phyloP scores from a whole-genome alignment of 495 filamentous ascomycete genomes.

The Aspergillus affinis region DNA sequence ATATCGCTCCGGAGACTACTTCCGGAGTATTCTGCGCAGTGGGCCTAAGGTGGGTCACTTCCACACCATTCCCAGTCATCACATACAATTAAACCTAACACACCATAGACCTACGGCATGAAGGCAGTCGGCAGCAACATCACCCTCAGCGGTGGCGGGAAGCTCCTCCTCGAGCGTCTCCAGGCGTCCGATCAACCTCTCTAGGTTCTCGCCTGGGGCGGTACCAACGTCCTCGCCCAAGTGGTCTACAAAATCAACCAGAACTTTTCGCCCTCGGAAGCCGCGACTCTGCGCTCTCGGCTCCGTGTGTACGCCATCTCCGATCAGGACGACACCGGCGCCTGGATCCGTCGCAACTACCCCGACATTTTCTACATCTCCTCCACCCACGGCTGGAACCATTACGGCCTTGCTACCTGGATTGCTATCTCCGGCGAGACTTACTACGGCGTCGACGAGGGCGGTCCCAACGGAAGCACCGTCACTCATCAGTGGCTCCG shows the following conservation, averaged over 20 bases:
- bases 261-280: slow-evolving; percentile 21
- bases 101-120: slow-evolving; percentile 25
- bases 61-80: background rate
- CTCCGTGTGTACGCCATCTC: slow-evolving; percentile 47
- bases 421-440: slow-evolving; percentile 42
- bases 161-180: slow-evolving; percentile 32
- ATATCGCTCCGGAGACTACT: slow-evolving; percentile 34
- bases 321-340: slow-evolving; percentile 46
- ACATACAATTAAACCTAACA: background rate
- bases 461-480: slow-evolving; percentile 36
- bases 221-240: slow-evolving; percentile 45
- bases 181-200: slow-evolving; percentile 26
- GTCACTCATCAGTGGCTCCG: slow-evolving; percentile 39
- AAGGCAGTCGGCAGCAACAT: slow-evolving; percentile 14
- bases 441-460: slow-evolving; percentile 38
- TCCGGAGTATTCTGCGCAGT: slow-evolving; percentile 29
- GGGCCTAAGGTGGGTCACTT: slow-evolving; percentile 22
- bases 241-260: slow-evolving; percentile 32
- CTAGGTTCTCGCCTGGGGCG: slow-evolving; percentile 46
- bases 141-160: slow-evolving; percentile 27
- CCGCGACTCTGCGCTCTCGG: slow-evolving; percentile 25
- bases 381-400: slow-evolving; percentile 43
- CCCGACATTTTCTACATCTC: slow-evolving; percentile 44
- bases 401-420: slow-evolving; percentile 45
- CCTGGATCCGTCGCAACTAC: slow-evolving; percentile 42